Conservation (phyloP, 306 rosid species). For the Senna tora region DNA sequence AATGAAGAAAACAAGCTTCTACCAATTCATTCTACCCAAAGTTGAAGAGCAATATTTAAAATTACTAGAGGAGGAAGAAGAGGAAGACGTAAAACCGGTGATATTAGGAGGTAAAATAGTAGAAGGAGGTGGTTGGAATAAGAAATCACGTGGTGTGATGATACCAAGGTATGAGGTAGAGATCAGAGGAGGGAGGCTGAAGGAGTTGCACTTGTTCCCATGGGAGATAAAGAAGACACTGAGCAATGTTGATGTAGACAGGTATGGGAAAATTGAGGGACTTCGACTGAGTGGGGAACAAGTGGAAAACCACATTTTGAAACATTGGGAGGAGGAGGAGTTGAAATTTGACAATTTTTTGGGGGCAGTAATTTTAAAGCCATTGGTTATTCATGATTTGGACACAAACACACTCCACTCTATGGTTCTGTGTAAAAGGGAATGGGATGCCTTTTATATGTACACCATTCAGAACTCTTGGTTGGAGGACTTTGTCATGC, state of each 20-base stretch:
- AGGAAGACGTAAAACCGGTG: neutral
- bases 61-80: neutral
- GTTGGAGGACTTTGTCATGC: neutral
- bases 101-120: neutral
- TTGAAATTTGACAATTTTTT: no score
- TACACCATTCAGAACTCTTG: neutral
- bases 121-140: neutral
- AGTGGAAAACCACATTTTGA: neutral
- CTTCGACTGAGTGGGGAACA: neutral
- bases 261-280: neutral
- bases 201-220: neutral
- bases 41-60: neutral
- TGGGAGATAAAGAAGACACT: neutral
- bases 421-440: neutral
- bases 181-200: neutral
- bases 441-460: neutral
- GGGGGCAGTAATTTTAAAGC: neutral
- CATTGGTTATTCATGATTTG: neutral
- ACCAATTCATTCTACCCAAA: neutral
- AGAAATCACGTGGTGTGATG: no score
- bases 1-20: neutral
- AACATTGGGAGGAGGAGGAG: neutral
- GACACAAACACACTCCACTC: neutral
- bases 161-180: neutral
- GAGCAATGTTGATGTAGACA: neutral